Evolutionary conservation across 2,329 filamentous ascomycete genomes (phyloP), one percentile per base, ranked within the genome.

Genomic region (Gliomastix tumulicola): DNA sequence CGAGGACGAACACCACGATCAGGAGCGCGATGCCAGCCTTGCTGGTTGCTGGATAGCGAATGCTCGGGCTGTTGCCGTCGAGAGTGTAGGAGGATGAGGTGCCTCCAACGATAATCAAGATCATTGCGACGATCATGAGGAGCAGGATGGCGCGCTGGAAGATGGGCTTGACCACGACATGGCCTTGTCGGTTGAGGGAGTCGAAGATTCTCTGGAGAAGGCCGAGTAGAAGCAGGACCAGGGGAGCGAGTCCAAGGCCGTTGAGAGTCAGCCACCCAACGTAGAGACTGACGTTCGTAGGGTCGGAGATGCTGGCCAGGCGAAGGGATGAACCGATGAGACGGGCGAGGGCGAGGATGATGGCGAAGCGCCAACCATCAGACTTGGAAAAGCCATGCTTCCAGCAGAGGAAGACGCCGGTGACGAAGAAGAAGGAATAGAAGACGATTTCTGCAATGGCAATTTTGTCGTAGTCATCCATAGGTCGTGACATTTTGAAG

Each of bases 351-450:
- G 77, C 64, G 12, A 78, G 63, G 19, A 82, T 66, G 12, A 82
- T 60, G 47, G 82, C 71, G 9, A 79, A 64, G 17, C 78, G 67
- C 33, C 76, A 81, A 5, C 77, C 77, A 13, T 71, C 71, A 8
- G 79, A 68, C 64, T 79, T 76, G 5, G 58, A 47, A 51, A 69
- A 72, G 71, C 77, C 57, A 37, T 61, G 55, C 12, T 46, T 51
- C 39, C 46, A 74, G 10, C 74, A 76, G 38, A 80, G 41, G 25
- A 50, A 35, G 37, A 62, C 37, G 25, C 47, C 49, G 15, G 48
- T 49, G 31, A 43, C 32, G 30, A 62, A 47, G 35, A 53, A 48
- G 39, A 51, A 38, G 17, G 45, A 17, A 42, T 54, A 59, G 39
- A 59, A 30, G 40, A 48, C 30, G 21, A 60, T 47, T 21, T 58